These are phyloP conservation scores for Aureobasidium pullulans DNA, from an alignment of 2,329 filamentous ascomycete genomes.

Conservation along the genomic window DNA sequence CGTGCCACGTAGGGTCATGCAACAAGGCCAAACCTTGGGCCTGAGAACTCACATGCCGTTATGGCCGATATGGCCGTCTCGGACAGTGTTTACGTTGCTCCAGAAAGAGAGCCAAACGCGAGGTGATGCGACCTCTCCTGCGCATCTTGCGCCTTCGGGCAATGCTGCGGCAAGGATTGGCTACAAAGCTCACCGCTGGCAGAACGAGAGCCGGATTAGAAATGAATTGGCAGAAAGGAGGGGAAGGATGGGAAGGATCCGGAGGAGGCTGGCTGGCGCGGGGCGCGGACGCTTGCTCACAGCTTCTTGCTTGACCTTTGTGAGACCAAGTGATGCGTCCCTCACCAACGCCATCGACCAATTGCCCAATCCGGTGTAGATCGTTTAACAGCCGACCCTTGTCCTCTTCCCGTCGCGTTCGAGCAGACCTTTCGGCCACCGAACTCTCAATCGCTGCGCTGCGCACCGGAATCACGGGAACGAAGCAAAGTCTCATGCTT, in stretches of 20 bases:
- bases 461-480: not conserved
- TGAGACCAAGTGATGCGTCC: slow-evolving; percentile 9
- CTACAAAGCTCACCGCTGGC: slow-evolving; percentile 8
- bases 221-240: slow-evolving; percentile 1
- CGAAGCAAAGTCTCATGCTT: not conserved
- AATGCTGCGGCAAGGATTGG: slow-evolving; percentile 11
- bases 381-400: not conserved
- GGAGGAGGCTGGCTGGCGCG: slow-evolving; percentile 6
- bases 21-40: slow-evolving; percentile 1
- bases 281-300: not conserved
- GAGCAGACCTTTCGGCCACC: not conserved
- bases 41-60: not conserved
- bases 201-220: slow-evolving; percentile 2
- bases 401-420: not conserved
- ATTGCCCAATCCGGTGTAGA: not conserved
- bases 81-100: not conserved
- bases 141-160: slow-evolving; percentile 8
- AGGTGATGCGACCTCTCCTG: slow-evolving; percentile 10
- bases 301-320: not conserved
- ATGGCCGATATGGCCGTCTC: not conserved
- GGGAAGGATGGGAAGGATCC: slow-evolving; percentile 6
- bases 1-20: slow-evolving; percentile 11
- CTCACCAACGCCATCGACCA: not conserved
- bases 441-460: not conserved
- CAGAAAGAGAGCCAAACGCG: not conserved